phyloP scores from a whole-genome alignment of 495 filamentous ascomycete species.

The Wilcoxina mikolae region DNA sequence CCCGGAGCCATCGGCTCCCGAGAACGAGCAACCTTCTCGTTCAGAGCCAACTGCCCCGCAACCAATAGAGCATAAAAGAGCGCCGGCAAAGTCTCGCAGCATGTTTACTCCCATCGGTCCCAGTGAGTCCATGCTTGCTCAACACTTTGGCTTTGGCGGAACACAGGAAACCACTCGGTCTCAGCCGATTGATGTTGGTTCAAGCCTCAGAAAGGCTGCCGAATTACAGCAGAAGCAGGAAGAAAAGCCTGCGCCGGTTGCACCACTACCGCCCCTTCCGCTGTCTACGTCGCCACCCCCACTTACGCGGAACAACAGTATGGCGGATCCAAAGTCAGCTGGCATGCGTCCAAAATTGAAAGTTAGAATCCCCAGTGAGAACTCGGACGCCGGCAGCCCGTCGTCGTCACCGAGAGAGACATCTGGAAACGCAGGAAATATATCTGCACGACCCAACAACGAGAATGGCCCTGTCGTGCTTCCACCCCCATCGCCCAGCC shows the following conservation, averaged over 20 bases:
- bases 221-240: background rate
- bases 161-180: conserved; percentile 36
- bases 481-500: conserved; percentile 79
- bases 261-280: background rate
- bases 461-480: conserved; percentile 56
- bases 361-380: conserved; percentile 86
- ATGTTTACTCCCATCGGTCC: conserved; percentile 97
- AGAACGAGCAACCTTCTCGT: background rate
- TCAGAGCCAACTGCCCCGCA: conserved; percentile 9
- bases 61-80: conserved; percentile 45
- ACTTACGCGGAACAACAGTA: conserved; percentile 60
- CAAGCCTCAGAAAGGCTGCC: conserved; percentile 1
- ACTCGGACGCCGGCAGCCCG: conserved; percentile 66
- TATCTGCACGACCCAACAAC: conserved; percentile 39
- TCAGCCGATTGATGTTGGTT: conserved; percentile 49
- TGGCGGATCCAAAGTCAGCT: conserved; percentile 36
- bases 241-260: background rate
- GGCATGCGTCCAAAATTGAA: conserved; percentile 67
- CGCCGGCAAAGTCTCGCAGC: conserved; percentile 71
- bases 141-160: conserved; percentile 52
- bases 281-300: conserved; percentile 34
- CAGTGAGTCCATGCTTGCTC: conserved; percentile 69
- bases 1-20: conserved; percentile 1
- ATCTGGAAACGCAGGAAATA: conserved; percentile 39
- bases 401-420: conserved; percentile 61